phyloP scores from a whole-genome alignment of 208 protist genomes.

The Acanthamoeba polyphaga region DNA sequence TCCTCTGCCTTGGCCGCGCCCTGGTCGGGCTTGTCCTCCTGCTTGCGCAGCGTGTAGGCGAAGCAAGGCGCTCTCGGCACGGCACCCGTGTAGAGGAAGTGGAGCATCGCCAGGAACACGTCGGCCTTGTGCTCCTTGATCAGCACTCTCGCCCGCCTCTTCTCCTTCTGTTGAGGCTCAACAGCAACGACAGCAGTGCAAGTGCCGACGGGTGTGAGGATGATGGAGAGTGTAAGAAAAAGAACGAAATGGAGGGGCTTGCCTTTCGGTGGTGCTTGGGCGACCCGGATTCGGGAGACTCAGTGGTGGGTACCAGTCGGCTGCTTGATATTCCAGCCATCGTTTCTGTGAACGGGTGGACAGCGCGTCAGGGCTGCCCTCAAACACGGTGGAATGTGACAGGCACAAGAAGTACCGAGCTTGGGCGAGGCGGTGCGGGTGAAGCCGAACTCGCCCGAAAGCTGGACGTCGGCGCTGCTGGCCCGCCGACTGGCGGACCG shows the following conservation, averaged over 20 bases:
- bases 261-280: not conserved
- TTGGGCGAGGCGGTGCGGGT: not conserved
- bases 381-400: not conserved
- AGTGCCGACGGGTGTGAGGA: no score
- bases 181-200: no score
- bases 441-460: not conserved
- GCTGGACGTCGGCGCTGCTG: not conserved
- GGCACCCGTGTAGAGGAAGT: conserved; percentile 40
- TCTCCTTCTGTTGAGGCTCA: not conserved
- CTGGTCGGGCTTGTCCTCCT: not conserved
- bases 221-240: not conserved
- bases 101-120: conserved; percentile 35
- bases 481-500: not conserved
- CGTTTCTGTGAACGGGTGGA: not conserved
- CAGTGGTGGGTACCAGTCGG: not conserved
- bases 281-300: not conserved
- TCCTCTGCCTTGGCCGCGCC: not conserved
- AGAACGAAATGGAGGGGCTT: not conserved
- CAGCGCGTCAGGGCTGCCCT: no score
- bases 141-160: conserved; percentile 1
- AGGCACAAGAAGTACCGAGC: not conserved
- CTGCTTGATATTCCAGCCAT: not conserved
- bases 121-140: conserved; percentile 3
- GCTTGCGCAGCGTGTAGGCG: conserved; percentile 13
- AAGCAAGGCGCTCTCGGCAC: not conserved